Conservation (phyloP, 2,329 filamentous ascomycete genomes). For the Zymoseptoria tritici region DNA sequence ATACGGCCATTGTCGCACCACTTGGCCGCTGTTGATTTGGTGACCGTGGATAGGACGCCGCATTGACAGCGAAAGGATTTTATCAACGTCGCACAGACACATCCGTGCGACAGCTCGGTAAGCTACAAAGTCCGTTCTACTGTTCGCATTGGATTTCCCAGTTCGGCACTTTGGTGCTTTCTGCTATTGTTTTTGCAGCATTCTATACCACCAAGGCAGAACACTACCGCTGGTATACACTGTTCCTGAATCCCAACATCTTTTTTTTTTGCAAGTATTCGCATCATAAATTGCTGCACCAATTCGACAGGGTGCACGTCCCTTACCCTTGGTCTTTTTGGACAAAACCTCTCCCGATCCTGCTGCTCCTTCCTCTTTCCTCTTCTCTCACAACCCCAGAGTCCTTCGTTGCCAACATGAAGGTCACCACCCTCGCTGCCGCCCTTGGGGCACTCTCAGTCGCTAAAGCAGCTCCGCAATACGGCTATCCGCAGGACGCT, state of each 20-base stretch:
- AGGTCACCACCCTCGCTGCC: conserved; percentile 8
- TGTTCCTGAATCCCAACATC: neutral
- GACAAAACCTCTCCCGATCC: neutral
- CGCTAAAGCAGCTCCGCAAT: conserved; percentile 5
- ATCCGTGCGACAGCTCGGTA: neutral
- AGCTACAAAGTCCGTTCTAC: neutral
- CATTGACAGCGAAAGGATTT: neutral
- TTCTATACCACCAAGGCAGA: neutral
- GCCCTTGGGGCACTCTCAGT: conserved; percentile 8
- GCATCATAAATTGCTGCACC: neutral
- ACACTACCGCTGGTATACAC: neutral
- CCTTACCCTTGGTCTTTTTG: neutral
- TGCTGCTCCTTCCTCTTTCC: neutral
- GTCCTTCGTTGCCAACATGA: conserved; percentile 12
- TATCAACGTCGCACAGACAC: neutral
- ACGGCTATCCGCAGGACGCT: neutral
- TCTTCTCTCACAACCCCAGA: neutral
- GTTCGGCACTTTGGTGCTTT: neutral
- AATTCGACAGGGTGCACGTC: neutral
- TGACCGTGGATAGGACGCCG: neutral
- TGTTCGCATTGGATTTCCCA: neutral
- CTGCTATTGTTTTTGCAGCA: neutral
- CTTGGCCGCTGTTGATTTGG: neutral
- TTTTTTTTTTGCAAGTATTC: neutral
- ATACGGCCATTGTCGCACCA: neutral